phyloP scores from a whole-genome alignment of 306 rosid genomes.

The Dalbergia cultrata region DNA sequence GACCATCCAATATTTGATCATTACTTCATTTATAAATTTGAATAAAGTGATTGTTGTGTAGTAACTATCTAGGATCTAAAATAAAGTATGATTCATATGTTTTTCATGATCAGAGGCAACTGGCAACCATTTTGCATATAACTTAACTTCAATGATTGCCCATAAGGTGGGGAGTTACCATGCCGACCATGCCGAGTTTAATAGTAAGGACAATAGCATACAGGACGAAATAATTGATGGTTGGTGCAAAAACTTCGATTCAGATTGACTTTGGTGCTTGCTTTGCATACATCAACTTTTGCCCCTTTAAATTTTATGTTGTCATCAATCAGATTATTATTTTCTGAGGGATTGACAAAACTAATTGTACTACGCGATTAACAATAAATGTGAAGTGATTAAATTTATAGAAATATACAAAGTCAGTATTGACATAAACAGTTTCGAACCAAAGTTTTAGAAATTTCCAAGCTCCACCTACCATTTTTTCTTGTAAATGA shows the following conservation, averaged over 20 bases:
- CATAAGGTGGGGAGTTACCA: constrained; percentile 1
- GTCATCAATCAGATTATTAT: neutral
- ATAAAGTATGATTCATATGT: constrained; percentile 1
- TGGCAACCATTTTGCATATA: constrained; percentile 38
- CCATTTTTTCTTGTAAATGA: too few relatives aligned
- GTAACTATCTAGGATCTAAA: constrained; percentile 27
- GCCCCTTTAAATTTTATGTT: neutral
- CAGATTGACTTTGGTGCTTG: neutral
- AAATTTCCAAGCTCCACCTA: too few relatives aligned
- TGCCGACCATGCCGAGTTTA: neutral
- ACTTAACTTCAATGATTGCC: constrained; percentile 32
- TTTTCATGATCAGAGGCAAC: constrained; percentile 33
- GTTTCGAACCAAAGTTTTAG: too few relatives aligned
- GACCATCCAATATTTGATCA: constrained; percentile 47
- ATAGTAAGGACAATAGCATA: neutral
- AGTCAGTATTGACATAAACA: too few relatives aligned
- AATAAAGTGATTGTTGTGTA: constrained; percentile 37
- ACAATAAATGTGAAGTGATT: too few relatives aligned
- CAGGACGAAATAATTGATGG: neutral
- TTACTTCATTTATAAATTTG: constrained; percentile 33
- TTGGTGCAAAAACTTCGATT: neutral
- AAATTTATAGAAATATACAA: neutral
- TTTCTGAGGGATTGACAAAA: neutral
- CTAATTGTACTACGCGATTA: neutral
- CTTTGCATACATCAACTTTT: neutral